phyloP scores from a whole-genome alignment of 129 eudicot species.

The Cynara cardunculus region DNA sequence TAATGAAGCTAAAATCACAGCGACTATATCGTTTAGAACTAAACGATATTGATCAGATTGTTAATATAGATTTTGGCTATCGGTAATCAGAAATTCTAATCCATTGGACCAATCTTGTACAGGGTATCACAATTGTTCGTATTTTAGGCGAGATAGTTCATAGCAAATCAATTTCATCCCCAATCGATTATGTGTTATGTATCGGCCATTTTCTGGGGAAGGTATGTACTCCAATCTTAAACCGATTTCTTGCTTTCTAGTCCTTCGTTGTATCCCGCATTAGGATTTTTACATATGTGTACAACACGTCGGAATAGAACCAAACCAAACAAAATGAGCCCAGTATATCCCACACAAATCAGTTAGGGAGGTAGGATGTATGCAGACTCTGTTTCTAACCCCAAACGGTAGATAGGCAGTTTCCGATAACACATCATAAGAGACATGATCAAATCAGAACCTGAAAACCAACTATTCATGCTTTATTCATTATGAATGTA shows the following conservation, averaged over 20 bases:
- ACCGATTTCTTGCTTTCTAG: neutral
- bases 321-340: too few relatives aligned
- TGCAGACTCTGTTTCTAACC: too few relatives aligned
- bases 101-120: conserved; percentile 14
- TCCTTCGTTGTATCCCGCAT: neutral
- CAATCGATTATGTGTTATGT: conserved; percentile 88
- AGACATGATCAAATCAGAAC: too few relatives aligned
- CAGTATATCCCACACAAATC: too few relatives aligned
- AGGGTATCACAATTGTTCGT: conserved; percentile 95
- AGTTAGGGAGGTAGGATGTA: too few relatives aligned
- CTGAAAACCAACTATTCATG: too few relatives aligned
- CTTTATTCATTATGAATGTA: too few relatives aligned
- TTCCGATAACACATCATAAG: too few relatives aligned
- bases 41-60: too few relatives aligned
- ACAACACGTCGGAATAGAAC: neutral
- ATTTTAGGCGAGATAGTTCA: conserved; percentile 92
- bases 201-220: conserved; percentile 84
- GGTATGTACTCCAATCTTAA: conserved; percentile 37
- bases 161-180: conserved; percentile 73
- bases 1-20: too few relatives aligned
- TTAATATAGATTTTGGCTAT: neutral
- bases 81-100: neutral
- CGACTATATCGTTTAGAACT: too few relatives aligned
- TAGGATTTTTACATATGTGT: neutral
- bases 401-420: too few relatives aligned